Evolutionary conservation across 129 eudicot species (phyloP).

Genomic region (Pittosporum tobira): DNA sequence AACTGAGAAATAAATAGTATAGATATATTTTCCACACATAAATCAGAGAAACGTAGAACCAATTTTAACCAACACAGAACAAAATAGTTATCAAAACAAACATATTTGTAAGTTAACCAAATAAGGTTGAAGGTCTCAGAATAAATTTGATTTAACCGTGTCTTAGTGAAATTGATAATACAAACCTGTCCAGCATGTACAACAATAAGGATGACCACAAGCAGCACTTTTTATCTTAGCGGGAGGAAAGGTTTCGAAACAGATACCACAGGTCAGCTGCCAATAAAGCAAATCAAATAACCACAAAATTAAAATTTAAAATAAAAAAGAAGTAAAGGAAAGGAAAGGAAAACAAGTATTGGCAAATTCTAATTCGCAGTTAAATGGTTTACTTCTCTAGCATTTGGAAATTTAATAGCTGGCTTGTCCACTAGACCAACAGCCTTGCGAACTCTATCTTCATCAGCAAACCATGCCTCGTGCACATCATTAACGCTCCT

Average conservation of each 20-base stretch:
- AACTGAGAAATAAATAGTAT: too few relatives aligned
- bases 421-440: constrained; percentile 63
- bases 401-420: constrained; percentile 25
- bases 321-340: background rate
- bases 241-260: constrained; percentile 55
- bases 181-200: constrained; percentile 80
- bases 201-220: constrained; percentile 85
- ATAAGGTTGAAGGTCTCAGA: background rate
- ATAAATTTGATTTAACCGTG: background rate
- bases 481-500: constrained; percentile 82
- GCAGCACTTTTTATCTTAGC: constrained; percentile 43
- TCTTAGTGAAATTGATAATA: constrained; percentile 9
- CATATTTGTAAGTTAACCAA: background rate
- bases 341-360: background rate
- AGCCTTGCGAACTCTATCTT: constrained; percentile 70
- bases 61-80: background rate
- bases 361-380: background rate
- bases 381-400: constrained; percentile 41
- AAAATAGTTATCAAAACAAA: constrained; percentile 4
- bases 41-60: too few relatives aligned
- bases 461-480: constrained; percentile 96
- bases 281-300: constrained; percentile 4
- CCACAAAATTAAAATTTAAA: background rate
- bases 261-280: constrained; percentile 83
- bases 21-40: too few relatives aligned